Evolutionary conservation across 805 yeast genomes (phyloP).

Genomic region (Hanseniaspora guilliermondii): DNA sequence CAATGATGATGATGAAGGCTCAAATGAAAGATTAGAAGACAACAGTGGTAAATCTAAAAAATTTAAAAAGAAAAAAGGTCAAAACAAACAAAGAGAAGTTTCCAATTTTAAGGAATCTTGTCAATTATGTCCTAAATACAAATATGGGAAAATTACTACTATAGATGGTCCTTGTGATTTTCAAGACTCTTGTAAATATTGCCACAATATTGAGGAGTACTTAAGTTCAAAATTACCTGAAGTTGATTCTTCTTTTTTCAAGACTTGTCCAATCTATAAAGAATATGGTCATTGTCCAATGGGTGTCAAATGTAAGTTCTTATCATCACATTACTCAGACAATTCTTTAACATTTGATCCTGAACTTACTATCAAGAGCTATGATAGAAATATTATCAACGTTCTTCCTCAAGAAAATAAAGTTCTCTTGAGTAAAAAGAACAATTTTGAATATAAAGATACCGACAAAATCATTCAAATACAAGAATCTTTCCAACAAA

Average conservation of each 20-base stretch:
- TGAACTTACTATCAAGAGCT: slow-evolving; percentile 27
- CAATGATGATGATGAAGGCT: slow-evolving; percentile 36
- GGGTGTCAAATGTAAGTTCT: slow-evolving; percentile 88
- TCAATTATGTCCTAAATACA: slow-evolving; percentile 46
- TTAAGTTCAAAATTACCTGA: slow-evolving; percentile 57
- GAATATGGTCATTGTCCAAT: slow-evolving; percentile 83
- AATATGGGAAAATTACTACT: slow-evolving; percentile 20
- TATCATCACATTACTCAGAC: slow-evolving; percentile 50
- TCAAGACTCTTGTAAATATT: slow-evolving; percentile 65
- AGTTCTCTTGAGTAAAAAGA: slow-evolving; percentile 36
- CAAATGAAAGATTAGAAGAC: slow-evolving; percentile 30
- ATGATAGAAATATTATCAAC: slow-evolving; percentile 49
- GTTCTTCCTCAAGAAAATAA: slow-evolving; percentile 36
- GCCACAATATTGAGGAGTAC: slow-evolving; percentile 62
- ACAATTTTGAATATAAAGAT: slow-evolving; percentile 37
- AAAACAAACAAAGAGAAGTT: slow-evolving; percentile 70
- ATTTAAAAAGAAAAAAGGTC: slow-evolving; percentile 50
- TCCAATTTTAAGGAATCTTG: slow-evolving; percentile 53
- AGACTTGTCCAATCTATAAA: slow-evolving; percentile 63
- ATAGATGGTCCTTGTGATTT: slow-evolving; percentile 51
- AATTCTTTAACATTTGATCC: slow-evolving; percentile 32
- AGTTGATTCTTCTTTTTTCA: slow-evolving; percentile 39
- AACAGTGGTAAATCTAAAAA: slow-evolving; percentile 25
- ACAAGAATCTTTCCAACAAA: slow-evolving; percentile 46
- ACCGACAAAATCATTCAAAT: slow-evolving; percentile 50